Conservation (phyloP, 352 stramenopile genomes). For the Globisporangium alternatum region DNA sequence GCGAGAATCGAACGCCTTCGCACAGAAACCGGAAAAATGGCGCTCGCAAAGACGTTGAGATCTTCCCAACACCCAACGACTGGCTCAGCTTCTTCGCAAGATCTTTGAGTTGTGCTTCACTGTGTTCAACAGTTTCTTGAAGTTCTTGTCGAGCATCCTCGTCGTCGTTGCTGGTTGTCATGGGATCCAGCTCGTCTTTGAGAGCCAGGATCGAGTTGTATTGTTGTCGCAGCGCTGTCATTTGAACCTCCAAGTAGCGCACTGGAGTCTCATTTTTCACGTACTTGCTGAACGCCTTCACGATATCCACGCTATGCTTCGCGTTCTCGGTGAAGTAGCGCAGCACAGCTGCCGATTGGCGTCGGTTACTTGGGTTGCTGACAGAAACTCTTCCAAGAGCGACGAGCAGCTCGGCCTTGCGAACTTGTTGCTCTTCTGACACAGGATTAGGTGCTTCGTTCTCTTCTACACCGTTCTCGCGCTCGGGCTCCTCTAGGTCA, state of each 20-base stretch:
- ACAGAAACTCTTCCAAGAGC: conserved; percentile 69
- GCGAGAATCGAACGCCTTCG: conserved; percentile 72
- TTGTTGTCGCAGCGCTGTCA: conserved; percentile 73
- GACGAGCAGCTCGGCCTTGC: conserved; percentile 65
- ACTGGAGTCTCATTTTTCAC: conserved; percentile 73
- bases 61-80: conserved; percentile 76
- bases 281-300: conserved; percentile 80
- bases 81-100: conserved; percentile 80
- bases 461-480: conserved; percentile 23
- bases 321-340: conserved; percentile 56
- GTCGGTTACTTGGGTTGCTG: conserved; percentile 82
- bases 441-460: conserved; percentile 11
- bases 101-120: conserved; percentile 56
- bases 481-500: conserved; percentile 41
- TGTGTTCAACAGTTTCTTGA: conserved; percentile 46
- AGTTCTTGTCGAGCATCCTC: conserved; percentile 50
- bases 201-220: conserved; percentile 60
- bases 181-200: conserved; percentile 48
- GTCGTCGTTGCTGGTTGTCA: conserved; percentile 25
- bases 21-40: conserved; percentile 83
- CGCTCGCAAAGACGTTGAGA: conserved; percentile 52
- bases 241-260: conserved; percentile 87
- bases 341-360: conserved; percentile 70
- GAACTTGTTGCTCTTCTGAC: conserved; percentile 26
- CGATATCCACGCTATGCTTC: conserved; percentile 55